Evolutionary conservation across 2,329 filamentous ascomycete species (phyloP).

Genomic region (Berkeleyomyces basicola): DNA sequence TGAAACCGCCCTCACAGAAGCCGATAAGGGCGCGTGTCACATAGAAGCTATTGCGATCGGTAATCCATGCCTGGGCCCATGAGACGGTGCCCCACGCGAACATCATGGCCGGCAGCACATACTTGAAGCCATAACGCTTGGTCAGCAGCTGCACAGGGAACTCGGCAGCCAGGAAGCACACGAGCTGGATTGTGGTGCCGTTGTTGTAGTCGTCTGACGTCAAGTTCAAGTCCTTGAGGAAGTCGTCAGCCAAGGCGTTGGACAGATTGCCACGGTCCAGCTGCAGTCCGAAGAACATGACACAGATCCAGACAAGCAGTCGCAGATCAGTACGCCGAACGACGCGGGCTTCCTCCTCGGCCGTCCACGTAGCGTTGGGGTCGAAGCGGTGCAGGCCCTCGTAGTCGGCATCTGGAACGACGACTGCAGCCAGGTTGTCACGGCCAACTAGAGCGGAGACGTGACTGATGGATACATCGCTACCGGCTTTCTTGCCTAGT

Average conservation of each 20-base stretch:
- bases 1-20: conserved; percentile 38
- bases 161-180: conserved; percentile 38
- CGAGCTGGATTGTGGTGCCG: conserved; percentile 38
- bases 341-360: conserved; percentile 37
- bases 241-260: conserved; percentile 45
- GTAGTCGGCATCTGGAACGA: conserved; percentile 22
- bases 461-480: conserved; percentile 1
- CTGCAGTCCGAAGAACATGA: conserved; percentile 46
- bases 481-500: neutral
- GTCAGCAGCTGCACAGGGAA: conserved; percentile 41
- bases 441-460: conserved; percentile 5
- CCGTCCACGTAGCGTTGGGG: conserved; percentile 30
- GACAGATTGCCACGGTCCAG: conserved; percentile 46
- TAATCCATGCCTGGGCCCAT: conserved; percentile 34
- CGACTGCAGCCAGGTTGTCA: conserved; percentile 10
- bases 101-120: conserved; percentile 34
- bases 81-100: conserved; percentile 30
- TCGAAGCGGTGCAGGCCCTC: conserved; percentile 28
- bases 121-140: conserved; percentile 41
- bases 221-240: conserved; percentile 36
- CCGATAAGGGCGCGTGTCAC: conserved; percentile 36
- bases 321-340: conserved; percentile 29
- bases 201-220: conserved; percentile 39
- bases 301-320: conserved; percentile 26
- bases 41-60: conserved; percentile 30